Evolutionary conservation across 495 filamentous ascomycete species (phyloP), one percentile per base, ranked within the genome.

Genomic region (Aspergillus egyptiacus): DNA sequence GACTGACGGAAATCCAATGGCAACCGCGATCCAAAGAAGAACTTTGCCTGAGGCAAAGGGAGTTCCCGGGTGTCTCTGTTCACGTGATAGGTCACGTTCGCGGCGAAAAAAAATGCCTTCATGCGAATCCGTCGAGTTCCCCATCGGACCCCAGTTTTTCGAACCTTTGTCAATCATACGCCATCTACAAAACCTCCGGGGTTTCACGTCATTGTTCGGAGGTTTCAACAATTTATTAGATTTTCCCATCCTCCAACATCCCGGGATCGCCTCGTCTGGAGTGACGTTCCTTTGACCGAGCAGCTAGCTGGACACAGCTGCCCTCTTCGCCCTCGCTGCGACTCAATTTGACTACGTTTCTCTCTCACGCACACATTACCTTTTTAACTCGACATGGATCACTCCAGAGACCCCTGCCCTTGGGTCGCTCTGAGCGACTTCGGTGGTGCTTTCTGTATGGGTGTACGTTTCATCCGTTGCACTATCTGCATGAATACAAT

Each of bases 361-460:
- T 30, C 31, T 22, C 23, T 2, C n/a, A n/a, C n/a, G n/a, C n/a
- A n/a, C 17, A 44, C 15, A 51, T 37, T 7, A 28, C 20, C 14
- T 38, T 50, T 38, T 39, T 9, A n/a, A 66, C 50, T 63, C 53
- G 59, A 42, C 31, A 95, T 96, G 87, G 93, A 97, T 82, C 91
- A 96, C 72, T 83, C 87, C 38, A 76, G 93, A 68, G 93, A 96
- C 70, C 91, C 91, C 44, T 96, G 93, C 66, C 93, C 94, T 31
- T 96, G 88, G 88, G 91, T 97, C 58, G 83, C 90, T 49, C 78
- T 97, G 51, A 95, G 86, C 66, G 93, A 98, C 66, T 96, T 96
- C 56, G 93, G 93, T 54, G 93, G 93, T 67, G 94, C 93, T 42
- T 97, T 98, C 63, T 84, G 81, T 60, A 98, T 98, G 91, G 91